These are phyloP conservation scores for Xanthoconium purpureum DNA, from an alignment of 768 basidiomycete species.

Conservation along the genomic window DNA sequence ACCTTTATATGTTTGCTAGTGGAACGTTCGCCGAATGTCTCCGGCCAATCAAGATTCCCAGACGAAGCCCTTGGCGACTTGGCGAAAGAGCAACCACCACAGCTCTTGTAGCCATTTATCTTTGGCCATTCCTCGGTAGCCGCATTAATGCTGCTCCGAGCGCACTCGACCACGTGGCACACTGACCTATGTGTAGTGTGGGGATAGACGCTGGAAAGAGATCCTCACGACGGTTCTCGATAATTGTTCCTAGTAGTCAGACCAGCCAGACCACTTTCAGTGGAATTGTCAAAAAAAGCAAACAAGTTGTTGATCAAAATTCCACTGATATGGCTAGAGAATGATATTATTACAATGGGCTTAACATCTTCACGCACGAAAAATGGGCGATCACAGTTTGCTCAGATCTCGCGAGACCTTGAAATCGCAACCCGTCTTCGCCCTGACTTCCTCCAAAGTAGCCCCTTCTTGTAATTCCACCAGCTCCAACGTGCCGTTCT, in stretches of 20 bases:
- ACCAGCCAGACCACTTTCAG: not conserved
- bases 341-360: constrained; percentile 11
- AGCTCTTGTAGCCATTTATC: constrained; percentile 1
- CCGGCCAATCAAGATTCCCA: not conserved
- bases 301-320: not conserved
- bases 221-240: not conserved
- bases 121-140: constrained; percentile 7
- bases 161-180: not conserved
- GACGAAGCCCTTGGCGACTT: not conserved
- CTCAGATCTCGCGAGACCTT: constrained; percentile 52
- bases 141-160: not conserved
- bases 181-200: not conserved
- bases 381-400: constrained; percentile 36
- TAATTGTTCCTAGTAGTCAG: not conserved
- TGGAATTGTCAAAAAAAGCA: not conserved
- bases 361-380: not conserved
- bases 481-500: constrained; percentile 66
- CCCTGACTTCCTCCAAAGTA: constrained; percentile 76
- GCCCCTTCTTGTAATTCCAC: constrained; percentile 84
- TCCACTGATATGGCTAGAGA: not conserved
- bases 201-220: not conserved
- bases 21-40: not conserved
- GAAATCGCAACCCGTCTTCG: constrained; percentile 87
- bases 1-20: constrained; percentile 12
- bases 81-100: constrained; percentile 1